Evolutionary conservation across 768 basidiomycete genomes (phyloP), one percentile per base, ranked within the genome.

Genomic region (Suillus ampliporus): DNA sequence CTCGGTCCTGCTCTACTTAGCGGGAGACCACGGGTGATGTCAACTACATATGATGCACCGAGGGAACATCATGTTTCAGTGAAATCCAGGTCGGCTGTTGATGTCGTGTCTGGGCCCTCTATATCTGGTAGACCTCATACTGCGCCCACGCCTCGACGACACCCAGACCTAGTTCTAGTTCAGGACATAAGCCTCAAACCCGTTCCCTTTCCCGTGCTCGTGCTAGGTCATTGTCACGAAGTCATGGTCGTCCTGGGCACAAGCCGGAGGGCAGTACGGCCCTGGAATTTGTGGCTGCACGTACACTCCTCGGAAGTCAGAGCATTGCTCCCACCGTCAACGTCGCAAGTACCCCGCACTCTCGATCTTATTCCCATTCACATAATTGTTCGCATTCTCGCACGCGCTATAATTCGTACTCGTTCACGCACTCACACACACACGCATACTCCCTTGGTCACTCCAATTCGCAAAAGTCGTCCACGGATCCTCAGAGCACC

Each of bases 271-370:
- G 71, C 62, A 70, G 44, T 67, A 73, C 63, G 43, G 19, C 65
- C 34, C 67, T 92, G 53, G 87, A 88, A 61, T 86, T 84, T 66
- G 81, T 93, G 52, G 84, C 90, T 11, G 86, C 88, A 3, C 83
- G 86, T n/a, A 87, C 90, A 0, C 79, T 88, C 41, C 78, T 91
- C 1, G 91, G 91, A 5, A 84, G 81, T 65, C 91, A 92, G 76
- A 75, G 81, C 47, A 68, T 82, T 21, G 79, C 85, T 35, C 86
- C 89, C 0, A 75, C 21, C 69, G 65, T 75, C 48, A 71, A 71
- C 31, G 59, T 69, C 61, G 63, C 69, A 43, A 60, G 66, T 11
- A 63, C 68, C 17, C 61, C 67, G 19, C 66, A 71, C 65, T 69
- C 73, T n/a, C 76, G 74, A 53, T 63, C 74, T 61, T 61, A 66